phyloP scores from a whole-genome alignment of 768 basidiomycete species.

The Infundibulicybe gibba region DNA sequence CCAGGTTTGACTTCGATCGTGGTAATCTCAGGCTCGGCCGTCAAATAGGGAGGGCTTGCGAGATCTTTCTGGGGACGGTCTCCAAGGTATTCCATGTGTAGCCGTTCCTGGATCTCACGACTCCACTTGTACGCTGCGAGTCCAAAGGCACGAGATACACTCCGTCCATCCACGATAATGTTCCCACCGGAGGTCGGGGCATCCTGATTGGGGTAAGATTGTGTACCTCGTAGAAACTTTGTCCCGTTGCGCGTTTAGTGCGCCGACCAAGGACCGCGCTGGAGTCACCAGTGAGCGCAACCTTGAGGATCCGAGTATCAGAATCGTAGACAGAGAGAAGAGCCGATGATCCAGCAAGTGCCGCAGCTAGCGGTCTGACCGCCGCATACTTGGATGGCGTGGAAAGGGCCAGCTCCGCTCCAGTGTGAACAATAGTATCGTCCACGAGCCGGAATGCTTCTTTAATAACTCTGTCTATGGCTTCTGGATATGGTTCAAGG shows the following conservation, averaged over 20 bases:
- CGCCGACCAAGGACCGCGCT: constrained; percentile 39
- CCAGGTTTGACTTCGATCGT: constrained; percentile 35
- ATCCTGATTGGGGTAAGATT: constrained; percentile 36
- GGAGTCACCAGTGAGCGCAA: constrained; percentile 36
- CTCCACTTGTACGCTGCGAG: constrained; percentile 41
- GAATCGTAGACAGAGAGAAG: constrained; percentile 33
- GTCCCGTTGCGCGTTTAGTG: constrained; percentile 14
- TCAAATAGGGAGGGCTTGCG: constrained; percentile 44
- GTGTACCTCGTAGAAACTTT: constrained; percentile 30
- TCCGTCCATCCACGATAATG: constrained; percentile 26
- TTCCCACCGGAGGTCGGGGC: constrained; percentile 27
- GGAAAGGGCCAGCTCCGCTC: constrained; percentile 17
- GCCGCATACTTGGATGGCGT: constrained; percentile 15
- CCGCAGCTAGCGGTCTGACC: constrained; percentile 21
- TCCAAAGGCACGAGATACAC: constrained; percentile 38
- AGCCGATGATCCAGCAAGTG: constrained; percentile 29
- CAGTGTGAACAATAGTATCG: constrained; percentile 24
- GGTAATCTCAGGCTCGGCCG: constrained; percentile 49
- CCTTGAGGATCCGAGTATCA: constrained; percentile 25
- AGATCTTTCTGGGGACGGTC: constrained; percentile 22
- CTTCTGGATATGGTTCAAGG: constrained; percentile 9
- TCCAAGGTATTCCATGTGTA: constrained; percentile 31
- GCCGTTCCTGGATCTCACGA: constrained; percentile 27
- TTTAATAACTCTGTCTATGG: constrained; percentile 22
- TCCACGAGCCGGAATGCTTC: constrained; percentile 27